Evolutionary conservation across 2,329 filamentous ascomycete genomes (phyloP), one percentile per base, ranked within the genome.

Genomic region (Xylaria digitata): DNA sequence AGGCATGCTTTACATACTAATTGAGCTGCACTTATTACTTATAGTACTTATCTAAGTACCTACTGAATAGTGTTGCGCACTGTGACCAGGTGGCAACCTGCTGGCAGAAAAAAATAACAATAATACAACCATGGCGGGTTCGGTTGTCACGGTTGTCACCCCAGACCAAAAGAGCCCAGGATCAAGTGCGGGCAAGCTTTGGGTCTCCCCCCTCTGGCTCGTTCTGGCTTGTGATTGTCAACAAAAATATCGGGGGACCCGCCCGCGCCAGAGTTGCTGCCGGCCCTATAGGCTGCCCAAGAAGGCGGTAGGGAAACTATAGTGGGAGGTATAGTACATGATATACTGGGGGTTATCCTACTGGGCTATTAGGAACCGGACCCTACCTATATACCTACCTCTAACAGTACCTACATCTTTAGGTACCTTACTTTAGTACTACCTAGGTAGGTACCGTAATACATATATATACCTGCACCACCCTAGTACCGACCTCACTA

Each of bases 151-250:
- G 43, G 19, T 30, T 21, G 30, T 37, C 46, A 43, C 46, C 40
- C 45, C 52, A 30, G 21, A 49, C 34, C 34, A 9, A 37, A 6
- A 13, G 56, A 8, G 26, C 49, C 52, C 21, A 40, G 21, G 23
- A n/a, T 23, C 46, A 13, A 48, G 40, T 62, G 64, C 59, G 59
- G 59, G 64, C 49, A 42, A 42, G 46, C 46, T 54, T 23, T 66
- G 21, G 52, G 30, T 13, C 19, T 19, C 23, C 42, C 6, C 34
- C 7, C 7, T 9, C 34, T 13, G 8, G 8, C 34, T 13, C 8
- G 11, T 11, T 58, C 49, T 66, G 54, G 69, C 72, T 72, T 72
- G 73, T 74, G 72, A 75, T 73, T 76, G 74, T 75, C 74, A 76
- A 75, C 71, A 75, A 73, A 70, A 72, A 70, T 61, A 72, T 63